Evolutionary conservation across 2,329 filamentous ascomycete genomes (phyloP).

Genomic region (Xylariaceae sp.): DNA sequence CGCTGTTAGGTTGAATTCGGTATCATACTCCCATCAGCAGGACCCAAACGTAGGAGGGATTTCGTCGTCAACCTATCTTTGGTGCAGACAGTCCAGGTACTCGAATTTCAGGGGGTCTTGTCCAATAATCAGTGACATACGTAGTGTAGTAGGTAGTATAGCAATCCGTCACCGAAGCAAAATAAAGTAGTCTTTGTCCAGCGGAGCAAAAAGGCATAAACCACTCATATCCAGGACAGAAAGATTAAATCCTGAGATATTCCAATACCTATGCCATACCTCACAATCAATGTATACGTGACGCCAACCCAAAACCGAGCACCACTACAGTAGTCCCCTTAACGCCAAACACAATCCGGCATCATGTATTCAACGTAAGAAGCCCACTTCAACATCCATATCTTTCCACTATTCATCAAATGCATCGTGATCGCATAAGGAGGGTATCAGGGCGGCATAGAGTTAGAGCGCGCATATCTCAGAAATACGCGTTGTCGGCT

Average conservation of each 20-base stretch:
- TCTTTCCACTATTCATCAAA: slow-evolving; percentile 1
- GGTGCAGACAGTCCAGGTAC: too few relatives aligned
- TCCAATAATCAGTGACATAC: too few relatives aligned
- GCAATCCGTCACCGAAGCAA: too few relatives aligned
- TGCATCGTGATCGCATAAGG: slow-evolving; percentile 2
- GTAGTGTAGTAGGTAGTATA: too few relatives aligned
- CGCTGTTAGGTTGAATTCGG: not conserved
- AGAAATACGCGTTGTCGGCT: not conserved
- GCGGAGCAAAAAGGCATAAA: too few relatives aligned
- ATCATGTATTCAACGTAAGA: slow-evolving; percentile 2
- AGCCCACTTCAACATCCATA: not conserved
- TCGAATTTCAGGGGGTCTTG: too few relatives aligned
- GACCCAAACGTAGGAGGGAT: too few relatives aligned
- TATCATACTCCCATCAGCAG: not conserved
- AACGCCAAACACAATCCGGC: slow-evolving; percentile 11
- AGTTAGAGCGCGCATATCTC: slow-evolving; percentile 6
- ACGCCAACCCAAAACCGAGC: not conserved
- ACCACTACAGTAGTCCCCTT: not conserved
- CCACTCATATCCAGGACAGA: too few relatives aligned
- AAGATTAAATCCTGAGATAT: too few relatives aligned
- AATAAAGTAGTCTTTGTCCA: too few relatives aligned
- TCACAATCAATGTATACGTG: slow-evolving; percentile 1
- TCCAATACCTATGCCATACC: not conserved
- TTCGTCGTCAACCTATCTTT: too few relatives aligned
- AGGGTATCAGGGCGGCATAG: slow-evolving; percentile 5